A percentile compares a stretch with the other conserved stretches of the same genome.
Conservation (phyloP, 768 basidiomycete species). For the Lentinus brumalis region DNA sequence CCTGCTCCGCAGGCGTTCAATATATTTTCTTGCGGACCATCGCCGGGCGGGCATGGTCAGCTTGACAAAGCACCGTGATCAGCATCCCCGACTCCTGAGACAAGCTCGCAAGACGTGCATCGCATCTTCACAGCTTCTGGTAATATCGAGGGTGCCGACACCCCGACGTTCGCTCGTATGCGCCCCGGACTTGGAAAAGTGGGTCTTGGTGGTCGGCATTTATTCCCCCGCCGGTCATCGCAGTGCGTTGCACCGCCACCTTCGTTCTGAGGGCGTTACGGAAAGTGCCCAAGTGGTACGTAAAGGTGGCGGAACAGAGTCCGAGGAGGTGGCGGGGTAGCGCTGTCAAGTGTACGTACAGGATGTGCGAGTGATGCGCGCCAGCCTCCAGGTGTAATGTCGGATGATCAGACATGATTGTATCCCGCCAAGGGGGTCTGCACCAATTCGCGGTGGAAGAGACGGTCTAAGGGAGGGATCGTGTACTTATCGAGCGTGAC, state of each 20-base stretch:
- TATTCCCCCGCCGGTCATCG: neutral
- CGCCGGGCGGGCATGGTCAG: too few relatives aligned
- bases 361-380: neutral
- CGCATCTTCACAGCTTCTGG: too few relatives aligned
- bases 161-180: too few relatives aligned
- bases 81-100: too few relatives aligned
- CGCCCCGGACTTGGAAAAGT: too few relatives aligned
- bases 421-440: too few relatives aligned
- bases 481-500: neutral
- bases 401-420: neutral
- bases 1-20: too few relatives aligned
- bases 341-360: neutral
- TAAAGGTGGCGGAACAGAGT: neutral
- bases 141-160: too few relatives aligned
- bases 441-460: neutral
- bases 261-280: conserved; percentile 5
- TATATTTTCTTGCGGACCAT: too few relatives aligned
- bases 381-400: neutral
- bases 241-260: conserved; percentile 12
- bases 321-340: neutral
- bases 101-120: too few relatives aligned
- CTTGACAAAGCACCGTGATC: too few relatives aligned
- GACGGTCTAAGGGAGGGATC: neutral
- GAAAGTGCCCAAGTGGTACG: neutral
- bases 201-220: too few relatives aligned